phyloP scores from a whole-genome alignment of 2,329 filamentous ascomycete species.

The Calycina marina region DNA sequence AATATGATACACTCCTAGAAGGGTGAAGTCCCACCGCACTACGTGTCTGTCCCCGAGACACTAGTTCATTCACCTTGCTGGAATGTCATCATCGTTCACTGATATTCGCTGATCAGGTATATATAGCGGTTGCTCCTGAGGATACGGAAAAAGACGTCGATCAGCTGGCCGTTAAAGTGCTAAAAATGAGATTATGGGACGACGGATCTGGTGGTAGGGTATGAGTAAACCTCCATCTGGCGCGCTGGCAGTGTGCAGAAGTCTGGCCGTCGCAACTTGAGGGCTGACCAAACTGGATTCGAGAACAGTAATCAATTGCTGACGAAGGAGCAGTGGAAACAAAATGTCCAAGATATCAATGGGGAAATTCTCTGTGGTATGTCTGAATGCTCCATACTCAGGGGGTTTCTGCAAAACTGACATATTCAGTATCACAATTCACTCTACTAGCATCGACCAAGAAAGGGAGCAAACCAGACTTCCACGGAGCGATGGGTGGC shows the following conservation, averaged over 20 bases:
- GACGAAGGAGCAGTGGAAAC: conserved; percentile 60
- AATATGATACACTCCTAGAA: no score
- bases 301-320: no score
- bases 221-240: conserved; percentile 4
- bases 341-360: conserved; percentile 70
- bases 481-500: conserved; percentile 72
- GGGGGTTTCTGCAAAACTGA: neutral
- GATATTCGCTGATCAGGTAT: no score
- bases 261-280: no score
- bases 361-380: conserved; percentile 91
- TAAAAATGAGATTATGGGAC: conserved; percentile 83
- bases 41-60: no score
- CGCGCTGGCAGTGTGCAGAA: no score
- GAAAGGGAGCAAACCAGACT: conserved; percentile 90
- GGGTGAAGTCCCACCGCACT: no score
- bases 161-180: conserved; percentile 65
- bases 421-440: conserved; percentile 75
- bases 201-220: conserved; percentile 21
- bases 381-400: conserved; percentile 1
- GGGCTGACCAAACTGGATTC: no score
- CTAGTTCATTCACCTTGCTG: no score
- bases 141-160: conserved; percentile 85
- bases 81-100: no score
- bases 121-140: conserved; percentile 73
- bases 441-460: conserved; percentile 87